A percentile compares a stretch with the other conserved stretches of the same genome.
These are phyloP conservation scores for Trichophyton schoenleinii DNA, from an alignment of 2,329 filamentous ascomycete species.

Conservation along the genomic window DNA sequence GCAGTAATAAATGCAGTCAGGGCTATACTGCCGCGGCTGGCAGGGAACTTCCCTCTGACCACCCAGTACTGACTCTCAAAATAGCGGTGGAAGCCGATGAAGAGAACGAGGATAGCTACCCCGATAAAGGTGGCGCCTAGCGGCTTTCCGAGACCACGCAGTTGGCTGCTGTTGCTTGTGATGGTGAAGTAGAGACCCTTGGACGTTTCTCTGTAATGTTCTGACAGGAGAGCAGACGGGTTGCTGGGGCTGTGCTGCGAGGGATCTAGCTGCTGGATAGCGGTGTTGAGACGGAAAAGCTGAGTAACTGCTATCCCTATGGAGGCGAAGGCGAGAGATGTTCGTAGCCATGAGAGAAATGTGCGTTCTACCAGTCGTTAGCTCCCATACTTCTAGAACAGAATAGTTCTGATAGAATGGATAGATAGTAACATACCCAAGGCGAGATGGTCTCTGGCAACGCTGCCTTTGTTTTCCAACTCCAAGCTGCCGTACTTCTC, in stretches of 20 bases:
- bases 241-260: constrained; percentile 14
- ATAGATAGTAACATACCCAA: constrained; percentile 34
- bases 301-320: constrained; percentile 56
- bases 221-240: constrained; percentile 14
- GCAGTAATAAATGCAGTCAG: constrained; percentile 45
- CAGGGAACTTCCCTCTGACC: constrained; percentile 53
- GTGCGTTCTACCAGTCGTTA: constrained; percentile 42
- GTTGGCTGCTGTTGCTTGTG: constrained; percentile 15
- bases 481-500: constrained; percentile 52
- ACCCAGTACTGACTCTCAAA: constrained; percentile 58
- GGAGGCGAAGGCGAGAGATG: constrained; percentile 51
- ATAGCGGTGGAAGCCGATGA: constrained; percentile 53
- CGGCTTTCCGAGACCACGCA: constrained; percentile 46
- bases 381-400: neutral
- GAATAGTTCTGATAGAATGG: constrained; percentile 1
- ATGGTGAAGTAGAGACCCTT: constrained; percentile 14
- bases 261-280: constrained; percentile 21
- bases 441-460: constrained; percentile 53
- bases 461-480: constrained; percentile 54
- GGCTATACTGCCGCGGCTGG: constrained; percentile 49
- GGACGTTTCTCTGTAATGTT: constrained; percentile 15
- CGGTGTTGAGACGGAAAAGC: constrained; percentile 51
- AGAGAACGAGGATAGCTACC: constrained; percentile 47
- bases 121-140: constrained; percentile 54
- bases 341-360: constrained; percentile 57